phyloP scores from a whole-genome alignment of 768 basidiomycete species.

The Suillus occidentalis region DNA sequence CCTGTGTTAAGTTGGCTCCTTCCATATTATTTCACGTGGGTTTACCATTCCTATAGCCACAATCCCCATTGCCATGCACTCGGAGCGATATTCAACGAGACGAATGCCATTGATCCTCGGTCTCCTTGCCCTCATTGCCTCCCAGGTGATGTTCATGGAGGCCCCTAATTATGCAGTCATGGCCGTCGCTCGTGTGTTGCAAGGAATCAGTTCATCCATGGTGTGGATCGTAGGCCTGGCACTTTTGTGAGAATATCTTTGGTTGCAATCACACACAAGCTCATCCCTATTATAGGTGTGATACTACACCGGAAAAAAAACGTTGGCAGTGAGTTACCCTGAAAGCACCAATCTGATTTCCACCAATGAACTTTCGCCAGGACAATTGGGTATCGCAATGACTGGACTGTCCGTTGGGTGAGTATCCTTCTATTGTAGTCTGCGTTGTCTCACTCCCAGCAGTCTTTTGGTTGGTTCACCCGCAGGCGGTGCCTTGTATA shows the following conservation, averaged over 20 bases:
- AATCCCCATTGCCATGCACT: constrained; percentile 55
- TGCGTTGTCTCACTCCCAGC: constrained; percentile 1
- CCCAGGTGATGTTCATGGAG: constrained; percentile 64
- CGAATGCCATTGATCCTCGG: constrained; percentile 51
- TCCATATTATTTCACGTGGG: neutral
- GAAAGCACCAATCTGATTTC: neutral
- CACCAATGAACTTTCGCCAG: constrained; percentile 28
- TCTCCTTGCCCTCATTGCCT: constrained; percentile 48
- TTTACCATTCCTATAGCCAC: constrained; percentile 41
- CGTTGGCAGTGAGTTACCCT: constrained; percentile 45
- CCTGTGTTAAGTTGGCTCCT: constrained; percentile 42
- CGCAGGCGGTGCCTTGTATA: constrained; percentile 54
- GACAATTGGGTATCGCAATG: constrained; percentile 63
- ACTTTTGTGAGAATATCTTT: constrained; percentile 42
- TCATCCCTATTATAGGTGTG: constrained; percentile 44
- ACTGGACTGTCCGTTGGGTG: constrained; percentile 57
- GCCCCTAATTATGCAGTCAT: constrained; percentile 56
- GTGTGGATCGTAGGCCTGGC: constrained; percentile 66
- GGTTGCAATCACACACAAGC: neutral
- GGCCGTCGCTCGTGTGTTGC: constrained; percentile 57
- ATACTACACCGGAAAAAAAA: constrained; percentile 48
- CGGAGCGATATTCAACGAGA: constrained; percentile 50
- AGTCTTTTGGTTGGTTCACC: constrained; percentile 60
- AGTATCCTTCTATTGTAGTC: neutral
- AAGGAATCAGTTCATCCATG: constrained; percentile 60